These are phyloP conservation scores for Pseudognaphalium luteoalbum DNA, from an alignment of 129 eudicot species.

Conservation along the genomic window DNA sequence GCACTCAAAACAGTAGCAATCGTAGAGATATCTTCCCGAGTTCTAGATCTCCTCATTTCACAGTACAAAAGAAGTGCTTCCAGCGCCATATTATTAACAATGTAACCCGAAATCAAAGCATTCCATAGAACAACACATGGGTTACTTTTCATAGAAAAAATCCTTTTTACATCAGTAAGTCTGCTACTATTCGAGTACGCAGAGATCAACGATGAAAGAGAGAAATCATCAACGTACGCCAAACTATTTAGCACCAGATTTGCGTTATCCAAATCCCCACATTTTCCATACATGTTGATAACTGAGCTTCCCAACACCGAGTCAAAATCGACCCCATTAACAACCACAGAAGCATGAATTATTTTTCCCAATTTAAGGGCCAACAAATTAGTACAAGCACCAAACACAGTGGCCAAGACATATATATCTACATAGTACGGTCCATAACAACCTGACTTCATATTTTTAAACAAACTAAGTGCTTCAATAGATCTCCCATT, in stretches of 20 bases:
- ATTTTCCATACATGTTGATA: constrained; percentile 83
- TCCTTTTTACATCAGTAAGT: constrained; percentile 62
- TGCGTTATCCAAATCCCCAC: constrained; percentile 77
- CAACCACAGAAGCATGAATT: constrained; percentile 53
- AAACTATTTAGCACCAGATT: constrained; percentile 34
- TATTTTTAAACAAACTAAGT: constrained; percentile 55
- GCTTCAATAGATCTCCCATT: constrained; percentile 50
- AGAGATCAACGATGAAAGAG: constrained; percentile 73
- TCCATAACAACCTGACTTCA: constrained; percentile 32
- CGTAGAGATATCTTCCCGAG: constrained; percentile 58
- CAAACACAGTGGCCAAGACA: constrained; percentile 67
- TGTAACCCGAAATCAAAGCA: constrained; percentile 66
- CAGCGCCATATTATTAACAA: constrained; percentile 33
- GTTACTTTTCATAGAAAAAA: constrained; percentile 36
- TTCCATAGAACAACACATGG: constrained; percentile 78
- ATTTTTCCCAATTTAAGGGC: constrained; percentile 61
- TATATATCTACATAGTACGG: constrained; percentile 43
- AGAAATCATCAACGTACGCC: constrained; percentile 56
- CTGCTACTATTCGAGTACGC: constrained; percentile 62
- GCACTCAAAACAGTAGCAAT: constrained; percentile 70
- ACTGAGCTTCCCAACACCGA: constrained; percentile 70
- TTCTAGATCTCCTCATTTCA: constrained; percentile 57
- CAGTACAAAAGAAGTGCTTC: constrained; percentile 51
- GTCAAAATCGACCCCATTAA: constrained; percentile 53
- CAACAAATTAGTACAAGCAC: constrained; percentile 68